Conservation (phyloP, 352 stramenopile species). For the Globisporangium spiculum region DNA sequence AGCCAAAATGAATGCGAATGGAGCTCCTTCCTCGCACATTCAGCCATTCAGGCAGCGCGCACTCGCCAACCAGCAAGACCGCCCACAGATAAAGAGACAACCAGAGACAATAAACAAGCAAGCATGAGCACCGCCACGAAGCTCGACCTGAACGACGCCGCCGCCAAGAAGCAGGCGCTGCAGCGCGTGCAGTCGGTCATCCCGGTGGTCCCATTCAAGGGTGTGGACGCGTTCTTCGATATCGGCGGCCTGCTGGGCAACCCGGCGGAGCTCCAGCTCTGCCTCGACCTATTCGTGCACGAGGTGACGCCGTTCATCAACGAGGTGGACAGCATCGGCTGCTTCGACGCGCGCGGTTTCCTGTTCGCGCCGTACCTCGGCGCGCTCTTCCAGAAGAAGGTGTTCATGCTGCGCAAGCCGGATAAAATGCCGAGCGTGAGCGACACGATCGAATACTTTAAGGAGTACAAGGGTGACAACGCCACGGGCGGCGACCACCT, state of each 20-base stretch:
- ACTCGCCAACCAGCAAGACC: slow-evolving; percentile 1
- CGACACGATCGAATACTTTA: slow-evolving; percentile 90
- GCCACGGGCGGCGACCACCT: slow-evolving; percentile 74
- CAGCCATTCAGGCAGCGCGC: slow-evolving; percentile 7
- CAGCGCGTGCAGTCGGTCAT: slow-evolving; percentile 83
- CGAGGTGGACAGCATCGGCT: slow-evolving; percentile 79
- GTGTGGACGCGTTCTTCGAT: slow-evolving; percentile 95
- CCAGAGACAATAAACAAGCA: slow-evolving; percentile 12
- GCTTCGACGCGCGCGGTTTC: slow-evolving; percentile 97
- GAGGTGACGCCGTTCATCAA: slow-evolving; percentile 52
- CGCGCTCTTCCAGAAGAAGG: slow-evolving; percentile 94
- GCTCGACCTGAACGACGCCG: slow-evolving; percentile 44
- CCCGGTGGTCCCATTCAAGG: slow-evolving; percentile 96
- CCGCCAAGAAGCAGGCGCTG: slow-evolving; percentile 49
- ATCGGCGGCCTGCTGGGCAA: slow-evolving; percentile 93
- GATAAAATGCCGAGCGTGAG: slow-evolving; percentile 96
- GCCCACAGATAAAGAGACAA: not conserved
- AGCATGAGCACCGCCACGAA: slow-evolving; percentile 27
- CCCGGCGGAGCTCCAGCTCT: slow-evolving; percentile 86
- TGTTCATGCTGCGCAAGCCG: slow-evolving; percentile 98
- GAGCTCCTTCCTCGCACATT: not conserved
- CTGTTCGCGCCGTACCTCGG: slow-evolving; percentile 95
- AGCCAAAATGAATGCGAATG: not conserved
- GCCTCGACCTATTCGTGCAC: slow-evolving; percentile 92
- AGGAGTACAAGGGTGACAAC: slow-evolving; percentile 91